Conservation (phyloP, 257 asterid genomes). For the Capsicum pubescens region DNA sequence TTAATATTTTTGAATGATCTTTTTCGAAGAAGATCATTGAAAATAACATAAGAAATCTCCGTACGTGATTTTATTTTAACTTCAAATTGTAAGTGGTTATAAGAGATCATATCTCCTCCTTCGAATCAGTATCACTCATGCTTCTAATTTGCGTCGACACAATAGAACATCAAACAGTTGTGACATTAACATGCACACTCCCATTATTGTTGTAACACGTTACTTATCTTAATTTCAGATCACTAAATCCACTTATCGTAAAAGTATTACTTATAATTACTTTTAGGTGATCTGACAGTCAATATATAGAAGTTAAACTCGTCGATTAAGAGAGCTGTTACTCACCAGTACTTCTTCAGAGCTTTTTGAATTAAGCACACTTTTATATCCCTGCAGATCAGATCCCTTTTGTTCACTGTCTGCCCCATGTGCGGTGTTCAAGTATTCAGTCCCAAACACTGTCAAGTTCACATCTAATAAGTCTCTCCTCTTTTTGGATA, state of each 20-base stretch:
- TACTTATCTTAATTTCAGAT: background rate
- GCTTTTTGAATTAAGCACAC: constrained; percentile 59
- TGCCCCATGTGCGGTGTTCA: constrained; percentile 33
- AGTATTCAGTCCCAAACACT: constrained; percentile 65
- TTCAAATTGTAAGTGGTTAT: no score
- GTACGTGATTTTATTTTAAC: no score
- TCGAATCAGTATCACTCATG: no score
- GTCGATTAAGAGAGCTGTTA: background rate
- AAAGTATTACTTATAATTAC: background rate
- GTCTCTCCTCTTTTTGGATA: background rate
- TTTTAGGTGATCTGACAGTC: background rate
- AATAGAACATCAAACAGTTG: no score
- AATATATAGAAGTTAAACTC: background rate
- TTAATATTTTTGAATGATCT: background rate
- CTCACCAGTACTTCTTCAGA: constrained; percentile 63
- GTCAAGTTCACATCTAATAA: background rate
- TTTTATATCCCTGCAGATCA: constrained; percentile 42
- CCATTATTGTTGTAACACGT: background rate
- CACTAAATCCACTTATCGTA: background rate
- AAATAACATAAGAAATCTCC: no score
- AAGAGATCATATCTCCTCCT: no score
- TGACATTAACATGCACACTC: no score
- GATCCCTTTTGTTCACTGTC: constrained; percentile 38
- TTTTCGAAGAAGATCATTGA: no score
- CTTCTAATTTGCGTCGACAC: no score